Evolutionary conservation across 139 green algal genomes (phyloP).

Genomic region (Chlamydomonas incerta): DNA sequence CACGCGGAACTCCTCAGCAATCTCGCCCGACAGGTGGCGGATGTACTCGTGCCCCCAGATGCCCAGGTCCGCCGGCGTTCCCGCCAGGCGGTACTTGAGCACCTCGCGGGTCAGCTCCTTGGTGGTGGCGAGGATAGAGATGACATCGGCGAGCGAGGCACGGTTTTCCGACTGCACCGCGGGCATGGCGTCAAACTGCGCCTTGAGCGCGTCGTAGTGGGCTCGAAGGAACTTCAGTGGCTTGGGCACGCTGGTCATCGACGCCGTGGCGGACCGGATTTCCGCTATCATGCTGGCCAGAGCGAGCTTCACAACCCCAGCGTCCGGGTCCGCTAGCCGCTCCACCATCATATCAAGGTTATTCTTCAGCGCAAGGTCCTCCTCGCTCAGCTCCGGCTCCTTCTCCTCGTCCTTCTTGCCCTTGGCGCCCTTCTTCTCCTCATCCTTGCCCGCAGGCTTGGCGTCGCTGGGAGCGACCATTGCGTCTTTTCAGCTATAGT

Average conservation of each 20-base stretch:
- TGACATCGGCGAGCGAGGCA: slow-evolving; percentile 88
- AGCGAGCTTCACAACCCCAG: slow-evolving; percentile 74
- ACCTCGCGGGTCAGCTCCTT: slow-evolving; percentile 81
- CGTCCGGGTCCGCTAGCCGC: slow-evolving; percentile 65
- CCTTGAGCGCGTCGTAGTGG: slow-evolving; percentile 88
- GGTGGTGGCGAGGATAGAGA: slow-evolving; percentile 97
- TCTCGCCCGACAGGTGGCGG: slow-evolving; percentile 93
- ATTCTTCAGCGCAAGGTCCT: slow-evolving; percentile 92
- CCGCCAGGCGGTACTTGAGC: slow-evolving; percentile 86
- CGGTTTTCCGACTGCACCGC: slow-evolving; percentile 48
- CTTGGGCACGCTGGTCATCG: slow-evolving; percentile 99
- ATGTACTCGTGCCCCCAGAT: slow-evolving; percentile 98
- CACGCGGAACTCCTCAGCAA: slow-evolving; percentile 82
- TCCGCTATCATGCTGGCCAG: slow-evolving; percentile 81
- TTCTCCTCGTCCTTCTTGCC: slow-evolving; percentile 63
- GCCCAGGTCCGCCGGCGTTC: slow-evolving; percentile 43
- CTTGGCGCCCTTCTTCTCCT: slow-evolving; percentile 48
- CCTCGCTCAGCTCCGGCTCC: slow-evolving; percentile 87
- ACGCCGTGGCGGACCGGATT: slow-evolving; percentile 90
- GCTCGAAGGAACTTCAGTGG: slow-evolving; percentile 97
- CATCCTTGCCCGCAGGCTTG: slow-evolving; percentile 11
- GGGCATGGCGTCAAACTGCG: slow-evolving; percentile 68
- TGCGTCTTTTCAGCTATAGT: not conserved
- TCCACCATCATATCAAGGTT: slow-evolving; percentile 94
- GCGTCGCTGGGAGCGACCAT: slow-evolving; percentile 26